Percentiles rank a stretch among this genome's conserved stretches.
Conservation (phyloP, 805 yeast species). For the Cyberlindnera xishuangbannaensis region DNA sequence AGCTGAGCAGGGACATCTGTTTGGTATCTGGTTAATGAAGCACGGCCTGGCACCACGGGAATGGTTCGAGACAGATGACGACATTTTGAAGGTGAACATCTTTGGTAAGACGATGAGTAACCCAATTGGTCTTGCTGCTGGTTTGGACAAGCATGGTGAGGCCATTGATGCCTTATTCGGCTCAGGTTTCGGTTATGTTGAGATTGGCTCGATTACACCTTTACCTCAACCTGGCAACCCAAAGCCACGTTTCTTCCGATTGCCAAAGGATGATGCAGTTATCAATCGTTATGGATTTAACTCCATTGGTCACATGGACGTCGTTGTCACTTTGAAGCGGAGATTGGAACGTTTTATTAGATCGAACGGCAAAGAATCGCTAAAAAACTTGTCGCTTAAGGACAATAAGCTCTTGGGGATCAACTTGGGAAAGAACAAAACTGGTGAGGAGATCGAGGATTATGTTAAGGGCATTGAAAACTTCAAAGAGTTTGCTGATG, state of each 20-base stretch:
- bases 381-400: slow-evolving; percentile 44
- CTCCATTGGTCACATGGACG: slow-evolving; percentile 79
- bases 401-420: slow-evolving; percentile 66
- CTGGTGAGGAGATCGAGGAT: slow-evolving; percentile 85
- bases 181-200: slow-evolving; percentile 84
- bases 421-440: slow-evolving; percentile 88
- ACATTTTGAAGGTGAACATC: slow-evolving; percentile 49
- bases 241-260: slow-evolving; percentile 83
- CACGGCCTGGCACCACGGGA: slow-evolving; percentile 62
- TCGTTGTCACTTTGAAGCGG: slow-evolving; percentile 57
- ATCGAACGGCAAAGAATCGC: slow-evolving; percentile 20
- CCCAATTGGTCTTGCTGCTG: slow-evolving; percentile 94
- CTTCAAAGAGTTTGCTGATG: slow-evolving; percentile 83
- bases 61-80: slow-evolving; percentile 46
- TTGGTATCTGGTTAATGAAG: slow-evolving; percentile 68
- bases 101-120: slow-evolving; percentile 61
- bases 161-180: slow-evolving; percentile 77
- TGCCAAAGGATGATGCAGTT: slow-evolving; percentile 81
- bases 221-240: slow-evolving; percentile 93
- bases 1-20: slow-evolving; percentile 81
- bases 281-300: slow-evolving; percentile 94
- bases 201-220: slow-evolving; percentile 91
- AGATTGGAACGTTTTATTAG: slow-evolving; percentile 44
- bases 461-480: slow-evolving; percentile 78
- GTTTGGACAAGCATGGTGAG: slow-evolving; percentile 90